Evolutionary conservation across 768 basidiomycete genomes (phyloP), one percentile per base, ranked within the genome.

Genomic region (Paxillus involutus): DNA sequence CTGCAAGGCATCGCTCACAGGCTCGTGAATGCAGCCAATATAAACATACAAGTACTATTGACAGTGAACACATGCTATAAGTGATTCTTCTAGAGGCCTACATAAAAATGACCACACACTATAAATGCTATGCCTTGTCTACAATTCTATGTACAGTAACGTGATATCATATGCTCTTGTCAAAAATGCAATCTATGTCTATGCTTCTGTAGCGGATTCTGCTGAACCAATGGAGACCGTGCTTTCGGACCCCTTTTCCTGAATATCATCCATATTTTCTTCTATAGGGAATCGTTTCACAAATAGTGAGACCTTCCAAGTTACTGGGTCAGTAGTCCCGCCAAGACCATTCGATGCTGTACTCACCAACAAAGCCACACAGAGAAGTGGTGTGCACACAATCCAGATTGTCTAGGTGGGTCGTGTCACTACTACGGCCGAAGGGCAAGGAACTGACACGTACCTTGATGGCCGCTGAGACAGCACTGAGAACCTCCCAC

Each of bases 361-460:
- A 72, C 76, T 64, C 64, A 88, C 85, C 68, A 89, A 61, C 62
- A 83, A 77, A 36, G 88, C 85, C 50, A 83, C 62, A 30, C 83
- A 85, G 47, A 91, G 68, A 64, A 84, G 82, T 19, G 89, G 88
- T 39, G 82, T 73, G 67, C 88, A 91, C 33, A 86, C 79, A 14
- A 80, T 79, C 89, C 89, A 91, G 53, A 91, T 79, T 51, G 77
- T 80, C 88, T 89, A 54, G 50, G 60, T 41, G 60, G 49, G 54
- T 59, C 51, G 56, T 53, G 53, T 52, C 47, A 60, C 47, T 6
- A 6, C 24, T 29, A 44, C 52, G 39, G 56, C 41, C 39, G 26
- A 16, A 49, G 6, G n/a, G 36, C 17, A 32, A 52, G 41, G 24
- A 30, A 42, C 41, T 51, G 55, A 21, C 51, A 47, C 75, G 52